Percentiles rank a stretch among this genome's conserved stretches.
Conservation (phyloP, 2,329 filamentous ascomycete genomes). For the Alternaria solani region DNA sequence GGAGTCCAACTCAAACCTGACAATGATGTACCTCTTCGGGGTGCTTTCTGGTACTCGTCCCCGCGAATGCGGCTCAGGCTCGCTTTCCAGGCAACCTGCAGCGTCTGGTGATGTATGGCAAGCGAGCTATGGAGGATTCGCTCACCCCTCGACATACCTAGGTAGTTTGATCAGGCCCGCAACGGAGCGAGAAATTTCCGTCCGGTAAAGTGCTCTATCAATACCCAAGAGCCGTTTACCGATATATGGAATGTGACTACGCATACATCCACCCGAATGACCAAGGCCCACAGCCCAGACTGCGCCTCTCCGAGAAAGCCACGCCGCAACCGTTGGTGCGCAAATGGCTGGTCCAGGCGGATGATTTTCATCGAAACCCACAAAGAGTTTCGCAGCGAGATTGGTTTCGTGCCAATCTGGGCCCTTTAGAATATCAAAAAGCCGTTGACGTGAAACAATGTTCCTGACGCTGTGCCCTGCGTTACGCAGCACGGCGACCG, state of each 20-base stretch:
- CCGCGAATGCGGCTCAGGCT: slow-evolving; percentile 24
- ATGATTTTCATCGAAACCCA: slow-evolving; percentile 31
- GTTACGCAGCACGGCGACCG: slow-evolving; percentile 16
- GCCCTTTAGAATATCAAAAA: slow-evolving; percentile 34
- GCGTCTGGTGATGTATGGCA: slow-evolving; percentile 25
- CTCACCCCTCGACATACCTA: slow-evolving; percentile 11
- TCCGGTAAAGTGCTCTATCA: slow-evolving; percentile 26
- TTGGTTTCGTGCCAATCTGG: slow-evolving; percentile 21
- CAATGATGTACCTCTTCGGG: slow-evolving; percentile 11
- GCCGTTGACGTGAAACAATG: slow-evolving; percentile 27
- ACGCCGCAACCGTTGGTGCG: slow-evolving; percentile 31
- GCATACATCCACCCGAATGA: slow-evolving; percentile 20
- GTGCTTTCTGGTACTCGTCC: slow-evolving; percentile 10
- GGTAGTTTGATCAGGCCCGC: slow-evolving; percentile 21
- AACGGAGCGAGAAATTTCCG: slow-evolving; percentile 45
- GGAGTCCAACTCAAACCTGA: slow-evolving; percentile 11
- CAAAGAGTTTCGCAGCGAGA: slow-evolving; percentile 26
- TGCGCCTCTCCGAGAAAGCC: slow-evolving; percentile 24
- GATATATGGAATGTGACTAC: slow-evolving; percentile 24
- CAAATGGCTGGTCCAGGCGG: slow-evolving; percentile 23
- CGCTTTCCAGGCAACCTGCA: slow-evolving; percentile 21
- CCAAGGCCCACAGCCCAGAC: slow-evolving; percentile 27
- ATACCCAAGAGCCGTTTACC: slow-evolving; percentile 23
- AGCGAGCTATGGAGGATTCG: slow-evolving; percentile 27
- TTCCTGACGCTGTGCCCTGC: slow-evolving; percentile 20